Percentiles rank a stretch among this genome's conserved stretches.
Conservation (phyloP, 306 rosid genomes). For the Prinsepia uniflora region DNA sequence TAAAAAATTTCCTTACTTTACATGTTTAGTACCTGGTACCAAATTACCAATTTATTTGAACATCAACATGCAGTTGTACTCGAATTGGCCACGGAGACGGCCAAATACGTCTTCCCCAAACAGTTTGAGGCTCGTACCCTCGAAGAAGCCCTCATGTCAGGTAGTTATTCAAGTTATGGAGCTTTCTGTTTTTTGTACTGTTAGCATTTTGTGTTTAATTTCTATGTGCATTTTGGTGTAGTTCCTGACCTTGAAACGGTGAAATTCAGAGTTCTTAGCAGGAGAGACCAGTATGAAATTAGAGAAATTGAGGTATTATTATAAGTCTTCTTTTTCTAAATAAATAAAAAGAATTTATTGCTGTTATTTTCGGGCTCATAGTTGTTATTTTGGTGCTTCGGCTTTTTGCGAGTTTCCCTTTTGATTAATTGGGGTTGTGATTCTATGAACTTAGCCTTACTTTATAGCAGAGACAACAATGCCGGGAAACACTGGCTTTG, state of each 20-base stretch:
- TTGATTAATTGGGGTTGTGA: background rate
- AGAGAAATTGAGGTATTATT: slow-evolving; percentile 73
- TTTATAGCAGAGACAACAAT: slow-evolving; percentile 81
- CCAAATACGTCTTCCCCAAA: slow-evolving; percentile 71
- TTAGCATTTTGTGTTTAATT: background rate
- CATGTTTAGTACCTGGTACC: background rate
- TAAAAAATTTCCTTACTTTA: background rate
- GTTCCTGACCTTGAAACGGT: slow-evolving; percentile 89
- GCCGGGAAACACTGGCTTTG: slow-evolving; percentile 87
- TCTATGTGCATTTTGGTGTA: slow-evolving; percentile 24
- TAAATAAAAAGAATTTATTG: no score
- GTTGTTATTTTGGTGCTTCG: background rate
- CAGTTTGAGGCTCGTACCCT: slow-evolving; percentile 68
- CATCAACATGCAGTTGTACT: slow-evolving; percentile 43
- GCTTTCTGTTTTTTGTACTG: background rate
- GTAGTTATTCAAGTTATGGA: slow-evolving; percentile 24
- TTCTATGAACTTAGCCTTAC: slow-evolving; percentile 58
- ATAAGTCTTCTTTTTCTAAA: background rate
- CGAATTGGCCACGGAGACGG: slow-evolving; percentile 61
- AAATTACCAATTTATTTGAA: slow-evolving; percentile 1
- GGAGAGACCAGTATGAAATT: slow-evolving; percentile 66
- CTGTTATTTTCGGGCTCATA: no score
- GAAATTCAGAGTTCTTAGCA: slow-evolving; percentile 64
- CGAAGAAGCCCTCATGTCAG: slow-evolving; percentile 90
- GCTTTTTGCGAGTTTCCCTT: background rate